Evolutionary conservation across 495 filamentous ascomycete species (phyloP).

Genomic region (Neohortaea acidophila): DNA sequence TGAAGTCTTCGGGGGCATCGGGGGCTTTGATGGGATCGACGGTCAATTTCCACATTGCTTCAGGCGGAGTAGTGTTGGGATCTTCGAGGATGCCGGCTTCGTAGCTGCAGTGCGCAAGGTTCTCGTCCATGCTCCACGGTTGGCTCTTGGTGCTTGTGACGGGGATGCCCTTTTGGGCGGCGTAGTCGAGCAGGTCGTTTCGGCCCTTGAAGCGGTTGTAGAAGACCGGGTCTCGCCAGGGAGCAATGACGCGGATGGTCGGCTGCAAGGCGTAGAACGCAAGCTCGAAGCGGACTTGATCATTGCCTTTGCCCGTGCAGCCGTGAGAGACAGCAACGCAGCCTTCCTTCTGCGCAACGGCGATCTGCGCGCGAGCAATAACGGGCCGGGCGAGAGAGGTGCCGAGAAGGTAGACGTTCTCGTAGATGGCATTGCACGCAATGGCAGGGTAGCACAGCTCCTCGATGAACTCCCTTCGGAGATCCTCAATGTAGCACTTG

Average conservation of each 20-base stretch:
- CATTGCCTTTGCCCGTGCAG: slow-evolving; percentile 77
- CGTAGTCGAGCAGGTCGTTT: slow-evolving; percentile 79
- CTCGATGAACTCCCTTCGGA: slow-evolving; percentile 48
- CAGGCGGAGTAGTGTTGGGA: slow-evolving; percentile 48
- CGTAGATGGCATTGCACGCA: slow-evolving; percentile 77
- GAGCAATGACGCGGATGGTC: slow-evolving; percentile 71
- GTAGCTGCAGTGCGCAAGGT: slow-evolving; percentile 81
- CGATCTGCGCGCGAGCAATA: slow-evolving; percentile 70
- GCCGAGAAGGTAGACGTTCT: slow-evolving; percentile 66
- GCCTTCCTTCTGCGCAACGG: slow-evolving; percentile 51
- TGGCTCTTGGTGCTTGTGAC: slow-evolving; percentile 77
- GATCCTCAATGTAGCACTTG: slow-evolving; percentile 47
- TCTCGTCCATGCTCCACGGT: slow-evolving; percentile 80
- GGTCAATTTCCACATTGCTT: slow-evolving; percentile 78
- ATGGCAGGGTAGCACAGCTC: slow-evolving; percentile 79
- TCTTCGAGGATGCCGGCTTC: slow-evolving; percentile 73
- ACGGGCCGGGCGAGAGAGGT: slow-evolving; percentile 67
- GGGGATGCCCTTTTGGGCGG: slow-evolving; percentile 59
- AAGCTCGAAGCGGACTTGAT: slow-evolving; percentile 76
- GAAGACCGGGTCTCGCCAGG: slow-evolving; percentile 77
- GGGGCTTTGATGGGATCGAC: slow-evolving; percentile 63
- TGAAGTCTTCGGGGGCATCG: slow-evolving; percentile 60
- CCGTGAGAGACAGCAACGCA: slow-evolving; percentile 60
- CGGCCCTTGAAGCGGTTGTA: slow-evolving; percentile 69
- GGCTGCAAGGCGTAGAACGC: slow-evolving; percentile 53